A percentile compares a stretch with the other conserved stretches of the same genome.
These are phyloP conservation scores for Drosera capensis DNA, from an alignment of 148 eudicot species.

Conservation along the genomic window DNA sequence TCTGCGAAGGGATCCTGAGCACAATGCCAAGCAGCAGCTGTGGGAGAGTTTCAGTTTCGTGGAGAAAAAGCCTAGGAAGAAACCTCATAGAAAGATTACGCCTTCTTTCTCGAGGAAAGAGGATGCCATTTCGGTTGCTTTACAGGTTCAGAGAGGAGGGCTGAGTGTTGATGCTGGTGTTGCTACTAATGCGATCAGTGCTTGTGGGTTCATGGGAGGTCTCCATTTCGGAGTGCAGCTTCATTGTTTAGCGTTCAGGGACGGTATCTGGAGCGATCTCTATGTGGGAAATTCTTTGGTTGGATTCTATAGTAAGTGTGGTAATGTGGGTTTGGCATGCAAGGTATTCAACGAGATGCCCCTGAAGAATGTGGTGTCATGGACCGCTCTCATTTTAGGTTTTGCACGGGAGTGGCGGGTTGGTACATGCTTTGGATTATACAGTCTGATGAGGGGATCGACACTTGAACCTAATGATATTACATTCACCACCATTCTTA, in stretches of 20 bases:
- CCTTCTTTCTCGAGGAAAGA: slow-evolving; percentile 6
- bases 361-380: slow-evolving; percentile 30
- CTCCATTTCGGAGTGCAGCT: slow-evolving; percentile 20
- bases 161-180: slow-evolving; percentile 14
- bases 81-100: slow-evolving; percentile 3
- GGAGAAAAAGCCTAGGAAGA: slow-evolving; percentile 2
- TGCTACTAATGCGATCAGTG: slow-evolving; percentile 21
- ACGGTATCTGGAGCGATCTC: slow-evolving; percentile 16
- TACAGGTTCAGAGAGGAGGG: slow-evolving; percentile 14
- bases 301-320: slow-evolving; percentile 20
- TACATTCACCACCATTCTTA: slow-evolving; percentile 23
- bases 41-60: not conserved
- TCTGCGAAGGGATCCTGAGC: slow-evolving; percentile 11
- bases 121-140: slow-evolving; percentile 10
- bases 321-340: slow-evolving; percentile 12
- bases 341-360: slow-evolving; percentile 27
- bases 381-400: slow-evolving; percentile 32
- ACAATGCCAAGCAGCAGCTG: slow-evolving; percentile 2
- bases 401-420: slow-evolving; percentile 19
- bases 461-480: slow-evolving; percentile 20
- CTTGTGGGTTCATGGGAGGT: slow-evolving; percentile 8
- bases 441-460: slow-evolving; percentile 20
- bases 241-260: slow-evolving; percentile 20
- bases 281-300: slow-evolving; percentile 29
- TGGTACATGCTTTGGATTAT: slow-evolving; percentile 23